Evolutionary conservation across 225 moss, liverwort and hornwort genomes (phyloP), one percentile per base, ranked within the genome.

Genomic region (Takakia lepidozioides): DNA sequence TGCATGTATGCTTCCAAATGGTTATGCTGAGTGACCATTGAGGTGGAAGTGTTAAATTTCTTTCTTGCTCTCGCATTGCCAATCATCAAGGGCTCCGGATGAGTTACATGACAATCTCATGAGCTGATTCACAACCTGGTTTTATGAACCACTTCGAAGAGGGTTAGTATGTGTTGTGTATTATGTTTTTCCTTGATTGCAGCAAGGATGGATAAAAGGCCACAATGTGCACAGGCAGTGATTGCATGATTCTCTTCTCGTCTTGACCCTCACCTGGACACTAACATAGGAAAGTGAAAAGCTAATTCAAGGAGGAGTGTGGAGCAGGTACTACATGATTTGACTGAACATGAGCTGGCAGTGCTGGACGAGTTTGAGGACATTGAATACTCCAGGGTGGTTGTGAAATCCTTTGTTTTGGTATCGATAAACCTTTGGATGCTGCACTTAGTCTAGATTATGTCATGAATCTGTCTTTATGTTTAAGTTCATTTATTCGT

Each of bases 361-460:
- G 60, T 85, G 43, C 64, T 98, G 28, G 87, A 98, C 35, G 65
- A 73, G 15, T 98, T 87, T 50, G 90, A 98, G 65, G 95, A 98
- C 55, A 47, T 69, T 50, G 87, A 87, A 15, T 98, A 85, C 52
- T 32, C 30, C 29, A 98, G 62, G 56, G 57, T 69, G 43, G 40
- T 65, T 15, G 73, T 87, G 44, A 70, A 80, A 46, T 43, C 84
- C 63, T 29, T 67, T 19, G 60, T 67, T 58, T 47, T 77, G 85
- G 85, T 83, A 58, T 32, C 11, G 6, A 6, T 11, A 6, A 32
- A 32, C 32, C 32, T 32, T 32, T 11, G 11, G 11, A 32, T 32
- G 6, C 1, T 0, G 6, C 8, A 6, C 32, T 1, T 11, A 1
- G 1, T 6, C 32, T 6, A 32, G 32, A 11, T 32, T 6, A 11